Base-by-base conservation (phyloP, 306 rosid genomes). In the Macrotyloma uniflorum region DNA sequence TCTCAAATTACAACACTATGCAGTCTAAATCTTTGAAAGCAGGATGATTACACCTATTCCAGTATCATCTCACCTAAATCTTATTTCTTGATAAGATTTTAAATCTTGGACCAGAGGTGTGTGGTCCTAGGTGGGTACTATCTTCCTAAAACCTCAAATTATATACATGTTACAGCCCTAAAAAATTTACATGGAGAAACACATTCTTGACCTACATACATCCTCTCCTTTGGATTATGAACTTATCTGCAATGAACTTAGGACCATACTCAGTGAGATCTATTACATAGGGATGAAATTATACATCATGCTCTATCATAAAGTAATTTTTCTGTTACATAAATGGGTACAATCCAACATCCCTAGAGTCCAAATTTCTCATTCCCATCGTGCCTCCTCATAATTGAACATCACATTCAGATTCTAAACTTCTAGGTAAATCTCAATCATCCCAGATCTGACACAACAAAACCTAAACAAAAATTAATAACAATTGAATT, bases 401-500 rank as follows among this genome's bases (percentile, higher is more conserved):
- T 50, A 15, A 24, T 28, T 30, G 24, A 57, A 22, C 69, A 67
- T 62, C 57, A 24, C 45, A 78, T 43, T 66, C 50, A 18, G 10
- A 65, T 3, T 38, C 62, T 5, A 14, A 57, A 45, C 18, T 49
- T 11, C 9, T 13, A 40, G 3, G 35, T 0, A 23, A 22, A 72
- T 15, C 67, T 4, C 76, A 72, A 54, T 59, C 57, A 43, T 42
- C 72, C 82, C 83, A 88, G 86, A 86, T 83, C 86, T 67, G 68
- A 68, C 50, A 61, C 10, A 62, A 51, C 20, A 33, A 5, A 35
- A 80, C 47, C 50, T 5, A 71, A 40, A 54, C 2, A 46, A 33
- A 10, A 10, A 14, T 2, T 59, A 14, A 75, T 47, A 73, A 13
- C 6, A 47, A 69, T 30, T 20, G 32, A 5, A 24, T 67, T 8